Conservation (phyloP, 495 filamentous ascomycete species). For the Penicillium paradoxum region DNA sequence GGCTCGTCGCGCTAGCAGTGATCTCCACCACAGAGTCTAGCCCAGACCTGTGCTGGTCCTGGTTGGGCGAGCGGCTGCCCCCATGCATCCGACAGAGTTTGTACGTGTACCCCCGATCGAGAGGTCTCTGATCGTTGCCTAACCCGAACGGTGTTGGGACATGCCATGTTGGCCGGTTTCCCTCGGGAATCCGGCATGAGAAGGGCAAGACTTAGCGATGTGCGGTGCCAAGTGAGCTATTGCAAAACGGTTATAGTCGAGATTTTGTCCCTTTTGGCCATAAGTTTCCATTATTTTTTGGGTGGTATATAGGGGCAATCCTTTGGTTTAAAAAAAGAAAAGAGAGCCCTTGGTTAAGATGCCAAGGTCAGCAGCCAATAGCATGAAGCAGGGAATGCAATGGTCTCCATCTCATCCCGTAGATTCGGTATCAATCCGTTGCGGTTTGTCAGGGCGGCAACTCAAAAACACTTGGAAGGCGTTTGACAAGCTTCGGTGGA, state of each 20-base stretch:
- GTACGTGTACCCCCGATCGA: conserved; percentile 8
- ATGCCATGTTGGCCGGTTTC: conserved; percentile 6
- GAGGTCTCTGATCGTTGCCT: conserved; percentile 14
- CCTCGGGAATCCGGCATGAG: conserved; percentile 14
- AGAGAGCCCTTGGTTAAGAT: too few species aligned
- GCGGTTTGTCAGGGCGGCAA: not conserved
- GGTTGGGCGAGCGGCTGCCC: conserved; percentile 16
- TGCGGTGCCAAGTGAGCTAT: not conserved
- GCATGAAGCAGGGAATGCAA: not conserved
- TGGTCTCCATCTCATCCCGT: not conserved
- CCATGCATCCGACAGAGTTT: conserved; percentile 18
- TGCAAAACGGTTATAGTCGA: not conserved
- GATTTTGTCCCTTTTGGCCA: not conserved
- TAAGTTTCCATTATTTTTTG: not conserved
- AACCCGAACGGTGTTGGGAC: not conserved
- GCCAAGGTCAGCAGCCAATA: not conserved
- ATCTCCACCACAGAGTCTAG: conserved; percentile 1
- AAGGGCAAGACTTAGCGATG: conserved; percentile 19
- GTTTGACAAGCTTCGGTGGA: conserved; percentile 13
- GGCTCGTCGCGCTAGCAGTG: not conserved
- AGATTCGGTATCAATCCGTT: not conserved
- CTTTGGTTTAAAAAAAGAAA: not conserved
- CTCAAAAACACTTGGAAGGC: not conserved
- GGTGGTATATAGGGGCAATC: not conserved
- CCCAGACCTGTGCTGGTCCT: conserved; percentile 9